These are phyloP conservation scores for Phaeolepiota aurea DNA, from an alignment of 768 basidiomycete genomes.

Conservation along the genomic window DNA sequence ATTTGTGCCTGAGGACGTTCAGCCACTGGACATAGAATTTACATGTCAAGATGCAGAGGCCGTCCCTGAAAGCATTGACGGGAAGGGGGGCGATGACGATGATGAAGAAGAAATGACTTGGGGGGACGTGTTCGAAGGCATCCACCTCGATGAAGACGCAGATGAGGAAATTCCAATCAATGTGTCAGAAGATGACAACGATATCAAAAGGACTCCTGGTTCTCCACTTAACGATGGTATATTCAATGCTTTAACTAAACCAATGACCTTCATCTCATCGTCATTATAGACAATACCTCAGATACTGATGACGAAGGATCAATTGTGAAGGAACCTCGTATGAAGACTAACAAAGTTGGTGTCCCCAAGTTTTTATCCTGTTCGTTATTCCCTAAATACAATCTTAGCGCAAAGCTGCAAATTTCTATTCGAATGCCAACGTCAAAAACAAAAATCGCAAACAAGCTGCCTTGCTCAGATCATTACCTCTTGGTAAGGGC, in stretches of 20 bases:
- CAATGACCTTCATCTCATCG: not conserved
- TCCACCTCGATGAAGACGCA: constrained; percentile 18
- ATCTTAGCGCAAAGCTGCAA: constrained; percentile 70
- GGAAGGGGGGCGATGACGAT: constrained; percentile 24
- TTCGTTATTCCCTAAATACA: too few species aligned
- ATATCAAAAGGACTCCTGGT: constrained; percentile 2
- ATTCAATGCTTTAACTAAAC: too few species aligned
- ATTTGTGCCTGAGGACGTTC: constrained; percentile 81
- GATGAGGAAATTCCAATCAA: constrained; percentile 3
- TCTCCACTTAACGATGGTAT: too few species aligned
- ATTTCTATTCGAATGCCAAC: constrained; percentile 81
- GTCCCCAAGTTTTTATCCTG: too few species aligned
- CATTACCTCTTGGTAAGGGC: constrained; percentile 45
- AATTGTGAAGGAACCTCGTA: constrained; percentile 55
- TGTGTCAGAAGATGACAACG: constrained; percentile 8
- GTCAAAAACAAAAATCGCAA: constrained; percentile 82
- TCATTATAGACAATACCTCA: constrained; percentile 3
- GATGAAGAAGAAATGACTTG: constrained; percentile 60
- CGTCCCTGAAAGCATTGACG: constrained; percentile 25
- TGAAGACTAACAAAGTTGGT: constrained; percentile 88
- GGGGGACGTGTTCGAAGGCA: constrained; percentile 80
- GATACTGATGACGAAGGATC: constrained; percentile 7
- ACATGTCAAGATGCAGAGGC: constrained; percentile 34
- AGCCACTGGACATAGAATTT: constrained; percentile 47
- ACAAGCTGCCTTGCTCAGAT: constrained; percentile 53